Percentiles rank a stretch among this genome's conserved stretches.
phyloP scores from a whole-genome alignment of 306 rosid species.

The Carpinus fangiana region DNA sequence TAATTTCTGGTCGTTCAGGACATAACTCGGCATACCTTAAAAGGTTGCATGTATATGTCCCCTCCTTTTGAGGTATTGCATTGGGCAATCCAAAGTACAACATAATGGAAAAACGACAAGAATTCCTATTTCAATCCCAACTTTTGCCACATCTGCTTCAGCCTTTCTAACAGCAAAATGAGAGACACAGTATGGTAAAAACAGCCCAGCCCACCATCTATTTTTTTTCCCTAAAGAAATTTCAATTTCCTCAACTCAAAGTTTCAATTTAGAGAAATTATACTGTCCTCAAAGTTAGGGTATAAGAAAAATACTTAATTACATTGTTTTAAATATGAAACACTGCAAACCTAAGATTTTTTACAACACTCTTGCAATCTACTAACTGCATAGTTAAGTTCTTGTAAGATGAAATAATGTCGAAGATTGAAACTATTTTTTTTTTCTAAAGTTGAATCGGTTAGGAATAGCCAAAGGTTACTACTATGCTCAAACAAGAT shows the following conservation, averaged over 20 bases:
- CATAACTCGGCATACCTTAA: not conserved
- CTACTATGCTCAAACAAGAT: not conserved
- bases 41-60: not conserved
- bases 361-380: not conserved
- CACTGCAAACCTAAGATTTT: not conserved
- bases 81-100: not conserved
- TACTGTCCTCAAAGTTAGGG: not conserved
- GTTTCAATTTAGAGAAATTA: not conserved
- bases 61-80: not conserved
- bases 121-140: not conserved
- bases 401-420: not conserved
- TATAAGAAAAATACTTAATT: not conserved
- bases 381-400: not conserved
- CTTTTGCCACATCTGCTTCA: not conserved
- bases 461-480: not conserved
- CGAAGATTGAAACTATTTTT: not conserved
- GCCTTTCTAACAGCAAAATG: not conserved
- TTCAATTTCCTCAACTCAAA: not conserved
- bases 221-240: not conserved
- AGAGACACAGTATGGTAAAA: not conserved
- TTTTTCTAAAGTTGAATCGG: not conserved
- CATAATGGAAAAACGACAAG: not conserved
- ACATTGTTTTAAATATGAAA: not conserved
- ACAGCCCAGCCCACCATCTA: not conserved
- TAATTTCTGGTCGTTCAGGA: not conserved